These are phyloP conservation scores for Boechera stricta DNA, from an alignment of 345 rosid genomes.

Conservation along the genomic window DNA sequence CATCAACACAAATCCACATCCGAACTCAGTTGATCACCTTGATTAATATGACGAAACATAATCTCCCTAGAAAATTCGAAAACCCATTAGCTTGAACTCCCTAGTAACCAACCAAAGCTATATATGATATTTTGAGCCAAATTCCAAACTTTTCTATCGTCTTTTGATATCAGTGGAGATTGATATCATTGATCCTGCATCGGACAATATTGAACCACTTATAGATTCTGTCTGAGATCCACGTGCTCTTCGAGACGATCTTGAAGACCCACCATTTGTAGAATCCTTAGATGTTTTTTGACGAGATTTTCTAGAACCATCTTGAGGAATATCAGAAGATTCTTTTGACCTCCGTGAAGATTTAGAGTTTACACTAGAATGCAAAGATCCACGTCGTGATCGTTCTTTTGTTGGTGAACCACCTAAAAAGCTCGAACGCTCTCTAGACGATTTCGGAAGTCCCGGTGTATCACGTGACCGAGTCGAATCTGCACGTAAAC, in stretches of 20 bases:
- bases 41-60: neutral
- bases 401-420: constrained; percentile 47
- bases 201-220: constrained; percentile 13
- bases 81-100: constrained; percentile 5
- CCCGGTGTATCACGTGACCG: constrained; percentile 30
- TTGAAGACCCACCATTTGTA: constrained; percentile 38
- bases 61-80: neutral
- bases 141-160: neutral
- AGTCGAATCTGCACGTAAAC: constrained; percentile 25
- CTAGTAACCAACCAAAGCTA: constrained; percentile 19
- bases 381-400: constrained; percentile 57
- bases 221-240: constrained; percentile 34
- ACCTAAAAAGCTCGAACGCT: constrained; percentile 5
- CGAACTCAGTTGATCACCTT: too few relatives aligned
- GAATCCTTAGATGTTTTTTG: constrained; percentile 59
- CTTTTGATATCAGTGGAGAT: neutral
- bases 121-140: neutral
- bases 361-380: constrained; percentile 4
- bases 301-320: constrained; percentile 52
- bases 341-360: constrained; percentile 40
- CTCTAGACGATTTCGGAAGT: constrained; percentile 38
- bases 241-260: constrained; percentile 45
- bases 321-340: constrained; percentile 37
- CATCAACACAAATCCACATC: too few relatives aligned
- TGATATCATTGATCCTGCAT: constrained; percentile 29